Base-by-base conservation (phyloP, 106 monocot genomes). In the Phalaenopsis equestris region DNA sequence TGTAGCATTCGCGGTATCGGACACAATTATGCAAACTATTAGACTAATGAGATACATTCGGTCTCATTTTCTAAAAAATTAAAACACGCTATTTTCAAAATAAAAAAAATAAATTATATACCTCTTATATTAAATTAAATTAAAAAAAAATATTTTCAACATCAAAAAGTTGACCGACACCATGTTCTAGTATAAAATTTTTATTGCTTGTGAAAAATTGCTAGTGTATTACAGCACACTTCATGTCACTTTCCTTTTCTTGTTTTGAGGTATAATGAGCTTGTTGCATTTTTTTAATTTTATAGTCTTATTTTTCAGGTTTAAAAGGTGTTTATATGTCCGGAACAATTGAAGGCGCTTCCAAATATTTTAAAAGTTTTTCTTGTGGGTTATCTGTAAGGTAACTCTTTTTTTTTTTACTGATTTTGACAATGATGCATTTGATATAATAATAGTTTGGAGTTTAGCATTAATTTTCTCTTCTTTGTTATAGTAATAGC, bases 261-360 rank as follows among this genome's bases (percentile, higher is more conserved):
- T 61, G 61, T 21, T 61, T 52, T 52, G 52, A 39, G 39, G 4
- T 70, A 10, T 70, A 39, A 37, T 10, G 12, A 37, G 52, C 52
- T 70, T 70, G 1, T 37, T 70, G 70, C 70, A 3, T 37, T 38
- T 14, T 70, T 70, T 70, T 30, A 39, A 70, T 38, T 70, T 70
- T 30, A 5, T 70, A 4, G 6, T 57, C 55, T 76, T 16, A 11
- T 76, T 81, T 76, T 82, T 68, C 78, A 95, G 93, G 95, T 75
- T 21, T 89, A 42, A 84, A 81, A 79, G 93, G 89, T 46, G 52
- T 82, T 72, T 96, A 96, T 87, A 85, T 78, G 79, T 96, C 95
- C 24, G 88, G 79, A 79, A 89, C 89, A 38, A 93, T 96, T 64
- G 11, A 90, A 75, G 87, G 85, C 46, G 93, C 91, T 75, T 65